These are phyloP conservation scores for Cavenderia fasciculata DNA, from an alignment of 78 protist genomes.

Conservation along the genomic window DNA sequence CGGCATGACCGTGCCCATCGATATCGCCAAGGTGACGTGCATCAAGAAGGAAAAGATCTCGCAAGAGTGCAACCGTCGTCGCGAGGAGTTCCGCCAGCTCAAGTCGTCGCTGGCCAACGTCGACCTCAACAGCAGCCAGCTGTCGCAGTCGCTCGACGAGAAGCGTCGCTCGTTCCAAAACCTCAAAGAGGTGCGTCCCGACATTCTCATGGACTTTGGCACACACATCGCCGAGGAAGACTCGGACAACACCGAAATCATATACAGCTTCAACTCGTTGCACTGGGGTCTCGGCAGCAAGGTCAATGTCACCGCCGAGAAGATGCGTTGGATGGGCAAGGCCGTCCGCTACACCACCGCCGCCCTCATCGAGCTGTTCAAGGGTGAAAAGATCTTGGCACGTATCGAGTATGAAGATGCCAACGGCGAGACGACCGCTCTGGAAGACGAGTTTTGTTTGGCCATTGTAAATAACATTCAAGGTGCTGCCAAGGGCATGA, in stretches of 20 bases:
- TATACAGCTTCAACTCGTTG: slow-evolving; percentile 71
- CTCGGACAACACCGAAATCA: background rate
- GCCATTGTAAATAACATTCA: slow-evolving; percentile 77
- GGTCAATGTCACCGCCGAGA: slow-evolving; percentile 78
- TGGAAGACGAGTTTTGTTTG: slow-evolving; percentile 73
- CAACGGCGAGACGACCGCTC: slow-evolving; percentile 54
- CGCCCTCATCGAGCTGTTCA: slow-evolving; percentile 62
- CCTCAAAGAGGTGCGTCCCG: slow-evolving; percentile 44
- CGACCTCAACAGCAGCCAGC: background rate
- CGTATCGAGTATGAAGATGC: slow-evolving; percentile 75
- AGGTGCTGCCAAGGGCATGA: slow-evolving; percentile 84
- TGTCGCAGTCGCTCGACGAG: slow-evolving; percentile 41
- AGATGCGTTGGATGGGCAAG: slow-evolving; percentile 84
- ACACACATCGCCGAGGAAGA: background rate
- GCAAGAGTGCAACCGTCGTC: slow-evolving; percentile 31
- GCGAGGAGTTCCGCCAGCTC: slow-evolving; percentile 11
- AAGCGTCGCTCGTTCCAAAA: slow-evolving; percentile 36
- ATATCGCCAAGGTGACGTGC: slow-evolving; percentile 72
- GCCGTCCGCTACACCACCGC: slow-evolving; percentile 81
- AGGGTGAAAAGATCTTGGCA: slow-evolving; percentile 77
- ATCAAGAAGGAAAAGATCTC: slow-evolving; percentile 25
- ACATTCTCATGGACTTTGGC: slow-evolving; percentile 60
- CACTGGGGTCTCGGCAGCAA: slow-evolving; percentile 82
- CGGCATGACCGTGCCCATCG: slow-evolving; percentile 79
- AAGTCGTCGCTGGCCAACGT: slow-evolving; percentile 49